Conservation (phyloP, 1,139 yeast species). For the Eremothecium gossypii region DNA sequence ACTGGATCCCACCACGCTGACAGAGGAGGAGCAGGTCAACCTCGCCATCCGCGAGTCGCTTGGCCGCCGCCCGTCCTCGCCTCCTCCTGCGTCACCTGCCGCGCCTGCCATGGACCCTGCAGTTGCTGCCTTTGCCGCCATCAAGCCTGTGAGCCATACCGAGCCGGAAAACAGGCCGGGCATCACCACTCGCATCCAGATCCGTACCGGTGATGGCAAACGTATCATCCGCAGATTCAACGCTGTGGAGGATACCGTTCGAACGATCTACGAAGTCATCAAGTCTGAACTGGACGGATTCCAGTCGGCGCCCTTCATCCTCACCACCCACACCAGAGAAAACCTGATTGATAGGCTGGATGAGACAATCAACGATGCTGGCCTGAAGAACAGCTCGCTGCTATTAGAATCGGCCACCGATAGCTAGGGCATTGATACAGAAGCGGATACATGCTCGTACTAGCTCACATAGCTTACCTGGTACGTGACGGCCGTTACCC, state of each 20-base stretch:
- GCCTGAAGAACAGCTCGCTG: slow-evolving; percentile 72
- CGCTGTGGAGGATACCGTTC: slow-evolving; percentile 43
- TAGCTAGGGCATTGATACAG: neutral
- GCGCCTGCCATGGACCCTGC: slow-evolving; percentile 19
- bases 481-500: no score
- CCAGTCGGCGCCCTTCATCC: slow-evolving; percentile 43
- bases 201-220: slow-evolving; percentile 79
- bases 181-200: slow-evolving; percentile 68
- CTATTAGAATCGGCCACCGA: slow-evolving; percentile 44
- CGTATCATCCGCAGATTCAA: slow-evolving; percentile 69
- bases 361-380: slow-evolving; percentile 60
- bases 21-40: slow-evolving; percentile 81
- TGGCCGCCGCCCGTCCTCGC: slow-evolving; percentile 19
- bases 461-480: no score
- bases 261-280: slow-evolving; percentile 50
- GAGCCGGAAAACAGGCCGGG: slow-evolving; percentile 54
- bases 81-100: slow-evolving; percentile 7
- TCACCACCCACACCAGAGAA: slow-evolving; percentile 54
- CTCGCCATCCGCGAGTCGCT: slow-evolving; percentile 67
- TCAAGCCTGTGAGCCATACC: slow-evolving; percentile 39
- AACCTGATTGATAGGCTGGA: slow-evolving; percentile 55
- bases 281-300: slow-evolving; percentile 42
- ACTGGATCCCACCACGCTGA: slow-evolving; percentile 51
- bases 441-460: no score
- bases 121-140: slow-evolving; percentile 21